These are phyloP conservation scores for Aspergillus vadensis DNA, from an alignment of 2,329 filamentous ascomycete species.

Conservation along the genomic window DNA sequence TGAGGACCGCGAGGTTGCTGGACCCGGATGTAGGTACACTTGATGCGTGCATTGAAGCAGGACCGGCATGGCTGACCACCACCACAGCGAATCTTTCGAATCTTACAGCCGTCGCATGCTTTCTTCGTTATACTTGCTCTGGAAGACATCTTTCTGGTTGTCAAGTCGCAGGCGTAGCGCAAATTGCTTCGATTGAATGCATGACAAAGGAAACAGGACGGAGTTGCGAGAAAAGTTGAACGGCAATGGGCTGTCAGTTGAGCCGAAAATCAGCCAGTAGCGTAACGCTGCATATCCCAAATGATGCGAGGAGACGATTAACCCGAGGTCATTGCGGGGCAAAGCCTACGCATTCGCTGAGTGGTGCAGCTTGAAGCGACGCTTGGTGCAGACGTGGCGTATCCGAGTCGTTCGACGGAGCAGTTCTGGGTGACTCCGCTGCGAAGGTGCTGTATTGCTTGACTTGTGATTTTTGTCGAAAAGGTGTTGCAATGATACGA, in stretches of 20 bases:
- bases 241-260: background rate
- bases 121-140: constrained; percentile 34
- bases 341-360: constrained; percentile 1
- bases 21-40: constrained; percentile 54
- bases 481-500: constrained; percentile 4
- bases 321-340: constrained; percentile 6
- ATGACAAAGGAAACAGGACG: background rate
- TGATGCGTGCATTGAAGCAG: constrained; percentile 49
- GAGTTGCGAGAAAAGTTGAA: background rate
- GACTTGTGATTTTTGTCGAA: background rate
- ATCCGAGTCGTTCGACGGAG: background rate
- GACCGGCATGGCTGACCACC: constrained; percentile 51
- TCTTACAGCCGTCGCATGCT: constrained; percentile 56
- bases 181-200: background rate
- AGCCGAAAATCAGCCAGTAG: background rate
- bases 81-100: constrained; percentile 56
- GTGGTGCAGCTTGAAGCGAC: constrained; percentile 1
- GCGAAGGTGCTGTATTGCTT: background rate
- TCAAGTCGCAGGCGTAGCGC: background rate
- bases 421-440: background rate
- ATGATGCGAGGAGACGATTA: background rate
- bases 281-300: constrained; percentile 1
- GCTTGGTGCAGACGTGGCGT: background rate
- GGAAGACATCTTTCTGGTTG: constrained; percentile 15
- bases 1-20: constrained; percentile 52